Evolutionary conservation across 1,284 basidiomycete genomes (phyloP), one percentile per base, ranked within the genome.

Genomic region (Rhodotorula sp.): DNA sequence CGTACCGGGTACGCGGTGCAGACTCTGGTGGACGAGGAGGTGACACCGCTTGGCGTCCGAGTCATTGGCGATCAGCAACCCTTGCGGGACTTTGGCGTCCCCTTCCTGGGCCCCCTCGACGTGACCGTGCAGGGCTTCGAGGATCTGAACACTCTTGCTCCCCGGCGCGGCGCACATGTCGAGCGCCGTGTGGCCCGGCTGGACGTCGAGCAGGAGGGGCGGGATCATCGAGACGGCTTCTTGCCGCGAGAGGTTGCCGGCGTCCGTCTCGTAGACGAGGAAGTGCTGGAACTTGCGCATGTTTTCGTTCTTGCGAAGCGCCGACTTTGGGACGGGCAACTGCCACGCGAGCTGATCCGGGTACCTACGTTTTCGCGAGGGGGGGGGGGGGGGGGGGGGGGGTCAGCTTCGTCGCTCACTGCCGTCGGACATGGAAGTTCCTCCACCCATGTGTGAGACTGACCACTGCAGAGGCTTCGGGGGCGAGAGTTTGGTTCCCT

Each of bases 91-190:
- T 26, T 54, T 54, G 86, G 85, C 17, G 86, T 82, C 6, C 85
- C 86, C 17, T 82, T 81, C 1, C 42, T 59, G 24, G 57, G 42
- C 42, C 87, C 85, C 78, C 15, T 62, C 53, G 29, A 62, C 22
- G 24, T 45, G 30, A 2, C 64, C 65, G 60, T 69, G 68, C 5
- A 96, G 83, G 3, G 91, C 90, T 83, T 96, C 93, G 53, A 96
- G 86, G 22, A 96, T 83, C 83, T 96, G 94, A 7, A 91, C 91
- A 10, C 93, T 95, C 87, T 99, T 99, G 45, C 93, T 96, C 22
- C 96, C 96, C 1, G 96, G 96, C 2, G 96, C 95, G n/a, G 96
- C 96, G 79, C 95, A 99, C 91, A 97, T 93, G 82, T 99, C 95
- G 77, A 99, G 87, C 51, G 93, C 91, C 73, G 83, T 84, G 79